A percentile compares a stretch with the other conserved stretches of the same genome.
Evolutionary conservation across 768 basidiomycete species (phyloP).

Genomic region (Termitomyces sp.): DNA sequence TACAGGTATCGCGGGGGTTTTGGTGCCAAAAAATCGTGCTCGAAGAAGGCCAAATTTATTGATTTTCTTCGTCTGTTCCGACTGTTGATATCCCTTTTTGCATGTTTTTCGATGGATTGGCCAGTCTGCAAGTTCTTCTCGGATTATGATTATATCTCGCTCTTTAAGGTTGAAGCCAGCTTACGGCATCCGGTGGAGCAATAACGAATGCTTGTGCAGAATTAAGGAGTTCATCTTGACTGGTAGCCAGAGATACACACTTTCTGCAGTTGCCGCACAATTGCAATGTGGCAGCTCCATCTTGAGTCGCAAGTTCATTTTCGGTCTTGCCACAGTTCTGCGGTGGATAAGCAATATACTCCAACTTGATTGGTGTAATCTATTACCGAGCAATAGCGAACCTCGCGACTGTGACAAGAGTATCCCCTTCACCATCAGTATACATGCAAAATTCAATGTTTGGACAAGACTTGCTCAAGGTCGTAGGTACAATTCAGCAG

Average conservation of each 20-base stretch:
- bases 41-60: neutral
- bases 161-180: neutral
- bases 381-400: conserved; percentile 2
- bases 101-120: conserved; percentile 3
- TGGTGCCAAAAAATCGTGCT: neutral
- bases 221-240: neutral
- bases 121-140: conserved; percentile 7
- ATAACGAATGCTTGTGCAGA: conserved; percentile 1
- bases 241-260: neutral
- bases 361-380: neutral
- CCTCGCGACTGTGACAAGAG: neutral
- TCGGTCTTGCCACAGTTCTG: conserved; percentile 5
- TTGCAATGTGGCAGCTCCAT: neutral
- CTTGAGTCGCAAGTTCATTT: neutral
- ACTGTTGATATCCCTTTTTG: neutral
- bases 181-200: conserved; percentile 6
- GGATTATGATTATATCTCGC: neutral
- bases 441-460: no score
- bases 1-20: neutral
- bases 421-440: neutral
- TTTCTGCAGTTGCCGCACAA: conserved; percentile 3
- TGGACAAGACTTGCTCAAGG: neutral
- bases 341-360: neutral
- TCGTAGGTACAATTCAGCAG: neutral
- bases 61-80: neutral